These are phyloP conservation scores for Candida sp. DNA, from an alignment of 1,139 yeast species.

Conservation along the genomic window DNA sequence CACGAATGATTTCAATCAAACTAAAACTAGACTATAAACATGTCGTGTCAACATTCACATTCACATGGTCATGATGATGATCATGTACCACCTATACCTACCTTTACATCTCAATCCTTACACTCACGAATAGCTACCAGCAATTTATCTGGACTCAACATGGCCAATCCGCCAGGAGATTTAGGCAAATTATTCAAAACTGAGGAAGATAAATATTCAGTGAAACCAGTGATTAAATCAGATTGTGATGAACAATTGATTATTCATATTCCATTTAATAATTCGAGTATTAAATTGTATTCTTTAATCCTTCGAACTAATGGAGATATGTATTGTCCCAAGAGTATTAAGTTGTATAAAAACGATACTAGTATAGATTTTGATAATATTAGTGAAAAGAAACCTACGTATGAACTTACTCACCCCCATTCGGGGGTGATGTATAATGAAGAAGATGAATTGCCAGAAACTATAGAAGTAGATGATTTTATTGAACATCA, in stretches of 20 bases:
- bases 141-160: conserved; percentile 64
- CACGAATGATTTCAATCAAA: not conserved
- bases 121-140: conserved; percentile 58
- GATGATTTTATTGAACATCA: conserved; percentile 75
- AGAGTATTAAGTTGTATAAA: conserved; percentile 66
- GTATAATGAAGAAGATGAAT: conserved; percentile 31
- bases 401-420: conserved; percentile 50
- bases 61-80: conserved; percentile 17
- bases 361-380: conserved; percentile 72
- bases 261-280: conserved; percentile 68
- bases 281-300: conserved; percentile 70
- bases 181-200: conserved; percentile 49
- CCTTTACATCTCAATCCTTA: conserved; percentile 68
- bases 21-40: conserved; percentile 8
- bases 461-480: conserved; percentile 26
- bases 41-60: conserved; percentile 38
- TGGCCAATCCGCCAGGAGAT: conserved; percentile 49
- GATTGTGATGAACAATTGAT: conserved; percentile 85
- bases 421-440: conserved; percentile 63
- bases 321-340: conserved; percentile 65
- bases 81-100: conserved; percentile 66
- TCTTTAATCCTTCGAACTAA: conserved; percentile 70
- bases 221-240: conserved; percentile 54
- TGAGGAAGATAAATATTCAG: conserved; percentile 35
- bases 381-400: conserved; percentile 49